Percentiles rank a stretch among this genome's conserved stretches.
phyloP scores from a whole-genome alignment of 495 filamentous ascomycete genomes.

The Penicillium bialowiezense region DNA sequence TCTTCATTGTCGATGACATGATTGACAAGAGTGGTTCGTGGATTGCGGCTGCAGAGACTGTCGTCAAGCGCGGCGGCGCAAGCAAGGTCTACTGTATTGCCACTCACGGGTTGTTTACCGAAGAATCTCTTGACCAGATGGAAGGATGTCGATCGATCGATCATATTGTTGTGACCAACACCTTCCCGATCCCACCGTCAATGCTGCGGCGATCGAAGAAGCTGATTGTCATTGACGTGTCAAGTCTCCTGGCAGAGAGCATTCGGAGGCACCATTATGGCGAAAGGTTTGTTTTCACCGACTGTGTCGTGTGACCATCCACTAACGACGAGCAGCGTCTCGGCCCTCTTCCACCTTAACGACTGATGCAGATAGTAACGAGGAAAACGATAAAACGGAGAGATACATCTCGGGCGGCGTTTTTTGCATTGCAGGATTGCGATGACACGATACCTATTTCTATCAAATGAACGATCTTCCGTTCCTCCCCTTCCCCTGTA shows the following conservation, averaged over 20 bases:
- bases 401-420: conserved; percentile 17
- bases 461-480: conserved; percentile 11
- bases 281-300: conserved; percentile 49
- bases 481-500: conserved; percentile 6
- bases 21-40: conserved; percentile 96
- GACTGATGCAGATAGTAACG: conserved; percentile 33
- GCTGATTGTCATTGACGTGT: conserved; percentile 84
- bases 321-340: conserved; percentile 57
- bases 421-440: conserved; percentile 22
- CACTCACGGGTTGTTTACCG: conserved; percentile 91
- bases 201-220: conserved; percentile 71
- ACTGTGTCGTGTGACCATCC: neutral
- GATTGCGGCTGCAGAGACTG: conserved; percentile 98
- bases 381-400: conserved; percentile 9
- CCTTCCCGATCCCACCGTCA: conserved; percentile 80
- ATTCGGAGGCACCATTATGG: conserved; percentile 95
- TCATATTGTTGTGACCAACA: conserved; percentile 92
- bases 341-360: conserved; percentile 71
- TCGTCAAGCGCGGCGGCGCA: conserved; percentile 86
- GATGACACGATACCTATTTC: conserved; percentile 30
- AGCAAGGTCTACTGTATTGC: conserved; percentile 97
- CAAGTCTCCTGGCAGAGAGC: conserved; percentile 81
- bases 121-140: conserved; percentile 85
- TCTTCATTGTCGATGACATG: conserved; percentile 97
- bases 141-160: conserved; percentile 90